These are phyloP conservation scores for Penicillium sp. DNA, from an alignment of 2,329 filamentous ascomycete genomes.

Conservation along the genomic window DNA sequence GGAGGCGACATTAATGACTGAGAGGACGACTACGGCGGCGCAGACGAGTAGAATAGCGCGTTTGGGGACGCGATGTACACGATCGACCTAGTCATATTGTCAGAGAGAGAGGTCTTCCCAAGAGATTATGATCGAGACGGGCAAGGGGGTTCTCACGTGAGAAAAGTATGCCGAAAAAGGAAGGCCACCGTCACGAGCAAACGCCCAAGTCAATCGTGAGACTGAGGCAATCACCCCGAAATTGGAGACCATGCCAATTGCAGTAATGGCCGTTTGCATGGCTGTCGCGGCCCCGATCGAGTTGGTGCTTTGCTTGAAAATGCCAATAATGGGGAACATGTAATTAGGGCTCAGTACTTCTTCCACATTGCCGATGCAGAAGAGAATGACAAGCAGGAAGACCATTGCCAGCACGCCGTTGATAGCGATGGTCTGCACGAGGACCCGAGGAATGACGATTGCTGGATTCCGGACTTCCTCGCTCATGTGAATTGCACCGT, in stretches of 20 bases:
- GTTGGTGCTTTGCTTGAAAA: constrained; percentile 46
- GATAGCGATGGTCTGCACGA: constrained; percentile 50
- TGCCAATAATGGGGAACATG: constrained; percentile 49
- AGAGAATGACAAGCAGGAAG: constrained; percentile 49
- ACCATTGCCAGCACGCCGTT: constrained; percentile 49
- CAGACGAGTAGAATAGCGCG: constrained; percentile 43
- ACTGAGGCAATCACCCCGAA: constrained; percentile 53
- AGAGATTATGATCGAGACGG: neutral
- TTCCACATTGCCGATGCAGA: constrained; percentile 49
- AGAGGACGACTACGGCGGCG: constrained; percentile 38
- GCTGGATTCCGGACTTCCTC: constrained; percentile 52
- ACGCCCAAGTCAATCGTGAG: constrained; percentile 55
- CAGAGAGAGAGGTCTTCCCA: neutral
- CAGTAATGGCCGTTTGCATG: constrained; percentile 44
- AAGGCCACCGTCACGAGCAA: constrained; percentile 53
- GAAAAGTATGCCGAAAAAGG: constrained; percentile 35
- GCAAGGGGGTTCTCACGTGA: constrained; percentile 13
- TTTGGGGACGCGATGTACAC: constrained; percentile 39
- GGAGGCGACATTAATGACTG: constrained; percentile 47
- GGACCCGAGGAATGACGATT: constrained; percentile 51
- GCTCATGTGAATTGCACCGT: constrained; percentile 54
- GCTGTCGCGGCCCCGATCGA: constrained; percentile 48
- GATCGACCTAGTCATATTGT: constrained; percentile 33
- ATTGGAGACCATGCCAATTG: constrained; percentile 46
- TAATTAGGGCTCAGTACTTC: constrained; percentile 33